Evolutionary conservation across 306 rosid genomes (phyloP).

Genomic region (Psophocarpus tetragonolobus): DNA sequence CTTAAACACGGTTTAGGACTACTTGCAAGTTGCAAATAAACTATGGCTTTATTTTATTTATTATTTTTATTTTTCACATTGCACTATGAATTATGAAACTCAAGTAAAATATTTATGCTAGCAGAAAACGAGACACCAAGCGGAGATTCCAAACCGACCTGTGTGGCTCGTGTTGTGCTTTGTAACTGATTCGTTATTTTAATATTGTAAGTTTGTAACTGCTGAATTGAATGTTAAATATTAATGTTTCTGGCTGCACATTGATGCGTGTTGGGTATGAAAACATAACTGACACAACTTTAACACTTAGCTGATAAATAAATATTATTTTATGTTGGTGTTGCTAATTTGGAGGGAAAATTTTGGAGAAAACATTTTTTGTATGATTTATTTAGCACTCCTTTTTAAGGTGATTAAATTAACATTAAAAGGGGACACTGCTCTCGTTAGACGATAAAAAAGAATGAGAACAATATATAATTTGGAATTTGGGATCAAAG

Average conservation of each 20-base stretch:
- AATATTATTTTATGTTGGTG: not conserved
- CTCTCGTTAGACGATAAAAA: not conserved
- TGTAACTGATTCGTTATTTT: not conserved
- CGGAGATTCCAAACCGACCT: not conserved
- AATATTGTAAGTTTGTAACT: not conserved
- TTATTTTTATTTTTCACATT: not conserved
- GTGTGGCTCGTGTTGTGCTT: not conserved
- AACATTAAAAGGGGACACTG: not conserved
- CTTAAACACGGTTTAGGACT: too few relatives aligned
- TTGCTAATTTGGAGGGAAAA: not conserved
- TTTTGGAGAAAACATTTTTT: not conserved
- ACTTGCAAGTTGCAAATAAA: not conserved
- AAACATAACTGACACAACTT: not conserved
- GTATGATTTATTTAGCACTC: not conserved
- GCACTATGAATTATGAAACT: not conserved
- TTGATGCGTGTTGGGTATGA: not conserved
- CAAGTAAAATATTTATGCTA: not conserved
- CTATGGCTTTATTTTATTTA: not conserved
- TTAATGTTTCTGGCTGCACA: not conserved
- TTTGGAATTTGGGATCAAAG: not conserved
- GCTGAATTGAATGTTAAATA: not conserved
- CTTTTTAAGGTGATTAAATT: not conserved
- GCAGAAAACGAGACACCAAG: not conserved
- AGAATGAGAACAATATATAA: not conserved
- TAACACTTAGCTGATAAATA: not conserved